Base-by-base conservation (phyloP, 805 yeast species). In the Nadsonia fulvescens region DNA sequence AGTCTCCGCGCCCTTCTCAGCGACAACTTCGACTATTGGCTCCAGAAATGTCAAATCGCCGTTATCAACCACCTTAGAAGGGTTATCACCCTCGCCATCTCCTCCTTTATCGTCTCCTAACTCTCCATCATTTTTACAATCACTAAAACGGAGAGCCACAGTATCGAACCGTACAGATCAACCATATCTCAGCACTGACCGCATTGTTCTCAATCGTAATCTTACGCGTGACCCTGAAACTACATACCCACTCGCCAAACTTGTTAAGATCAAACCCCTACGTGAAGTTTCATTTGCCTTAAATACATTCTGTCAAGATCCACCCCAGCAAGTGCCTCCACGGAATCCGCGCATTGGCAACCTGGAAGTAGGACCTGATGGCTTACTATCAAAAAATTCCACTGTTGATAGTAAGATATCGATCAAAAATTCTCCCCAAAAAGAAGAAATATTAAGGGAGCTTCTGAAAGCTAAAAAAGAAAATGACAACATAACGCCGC, bases 241-340 rank as follows among this genome's bases (percentile, higher is more conserved):
- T 22, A 22, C 12, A 27, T 22, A 24, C 6, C 16, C 14, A 21
- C n/a, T 14, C 24, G 25, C 5, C 9, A 10, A 8, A 16, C 8
- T 8, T 28, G 29, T n/a, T 3, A 6, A 3, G 5, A 20, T 4
- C 5, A 43, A 34, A 39, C 56, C 44, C 9, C 52, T 77, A 44
- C 61, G 65, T 35, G 56, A 83, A 33, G 93, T 81, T 4, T 62
- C 69, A 1, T 83, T 83, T 48, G 81, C 89, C 0, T 59, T 79
- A 4, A 76, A 76, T 26, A 67, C 72, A 27, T 63, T 81, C 33
- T 60, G 58, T 0, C 58, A 57, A 34, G 94, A 83, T 47, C 95
- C 95, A 2, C 93, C 93, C 1, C 95, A 83, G 43, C 93, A 82
- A 44, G 76, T 83, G 33, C 95, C 95, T 2, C 75, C 92, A 2